Base-by-base conservation (phyloP, 257 asterid genomes). In the Dorcoceras hygrometricum region DNA sequence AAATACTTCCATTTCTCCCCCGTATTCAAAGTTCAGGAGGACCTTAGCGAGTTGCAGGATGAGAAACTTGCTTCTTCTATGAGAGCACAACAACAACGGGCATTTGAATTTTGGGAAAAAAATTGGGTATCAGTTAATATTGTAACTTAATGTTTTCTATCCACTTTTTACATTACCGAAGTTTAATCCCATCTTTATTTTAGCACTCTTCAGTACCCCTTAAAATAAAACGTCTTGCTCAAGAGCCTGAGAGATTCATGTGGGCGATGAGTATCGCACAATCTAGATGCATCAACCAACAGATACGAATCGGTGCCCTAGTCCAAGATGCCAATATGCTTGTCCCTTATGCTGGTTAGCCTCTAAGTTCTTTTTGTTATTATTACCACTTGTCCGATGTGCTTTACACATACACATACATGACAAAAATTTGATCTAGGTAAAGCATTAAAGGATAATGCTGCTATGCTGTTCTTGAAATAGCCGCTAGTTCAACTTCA, bases 291-390 rank as follows among this genome's bases (percentile, higher is more conserved):
- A 85, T 81, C 72, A 79, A 62, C 82, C 70, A 76, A 83, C 88
- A 90, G 80, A 81, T 85, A 32, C 88, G 95, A 80, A 79, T 93
- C 16, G 99, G 99, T 59, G 87, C 99, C 68, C 86, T 90, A 72
- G 80, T 80, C 76, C 96, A 93, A 76, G 93, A 93, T 78, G 53
- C 96, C 73, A 83, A 88, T 82, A 79, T 93, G 99, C 82, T 90
- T 56, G 71, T 93, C 67, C 99, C 99, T 72, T 93, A 90, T 85
- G 99, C 99, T 59, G 99, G 99, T 93, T 76, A 77, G 97, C 78
- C 73, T 79, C 70, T 72, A 65, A 34, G 23, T 36, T 3, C 19
- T 43, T 64, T 19, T 48, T 54, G 31, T 23, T 18, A 16, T 36
- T 22, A 63, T 20, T n/a, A n/a, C n/a, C n/a, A 39, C 32, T 54